phyloP scores from a whole-genome alignment of 2,329 filamentous ascomycete genomes.

The Ceratocystis lukuohia region DNA sequence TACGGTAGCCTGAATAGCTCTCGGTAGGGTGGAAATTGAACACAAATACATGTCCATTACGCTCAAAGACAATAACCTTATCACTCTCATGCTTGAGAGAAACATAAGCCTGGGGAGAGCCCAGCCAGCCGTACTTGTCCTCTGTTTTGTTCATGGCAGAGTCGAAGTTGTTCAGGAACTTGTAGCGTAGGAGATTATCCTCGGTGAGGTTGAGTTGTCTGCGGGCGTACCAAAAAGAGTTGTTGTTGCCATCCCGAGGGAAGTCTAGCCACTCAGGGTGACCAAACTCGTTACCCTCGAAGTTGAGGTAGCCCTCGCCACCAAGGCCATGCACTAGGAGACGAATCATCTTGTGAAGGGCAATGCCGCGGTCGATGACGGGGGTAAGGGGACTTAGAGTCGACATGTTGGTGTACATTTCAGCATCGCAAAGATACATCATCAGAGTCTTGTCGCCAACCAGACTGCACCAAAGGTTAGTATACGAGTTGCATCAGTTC shows the following conservation, averaged over 20 bases:
- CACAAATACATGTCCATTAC: constrained; percentile 76
- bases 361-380: constrained; percentile 78
- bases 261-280: constrained; percentile 99
- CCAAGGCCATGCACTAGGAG: constrained; percentile 82
- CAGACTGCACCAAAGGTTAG: constrained; percentile 40
- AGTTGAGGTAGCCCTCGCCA: constrained; percentile 95
- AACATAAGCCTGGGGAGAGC: constrained; percentile 74
- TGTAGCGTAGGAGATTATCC: constrained; percentile 72
- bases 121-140: constrained; percentile 82
- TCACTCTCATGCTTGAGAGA: constrained; percentile 87
- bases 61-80: constrained; percentile 92
- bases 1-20: constrained; percentile 83
- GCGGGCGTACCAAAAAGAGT: constrained; percentile 88
- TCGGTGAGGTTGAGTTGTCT: constrained; percentile 89
- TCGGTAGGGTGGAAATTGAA: constrained; percentile 88
- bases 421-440: constrained; percentile 95
- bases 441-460: constrained; percentile 94
- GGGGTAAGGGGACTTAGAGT: constrained; percentile 68
- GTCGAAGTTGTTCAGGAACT: constrained; percentile 89
- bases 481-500: constrained; percentile 21
- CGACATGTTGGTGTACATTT: constrained; percentile 98
- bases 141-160: constrained; percentile 79
- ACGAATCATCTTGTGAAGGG: constrained; percentile 94
- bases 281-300: constrained; percentile 97
- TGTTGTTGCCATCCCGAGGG: constrained; percentile 79